A percentile compares a stretch with the other conserved stretches of the same genome.
These are phyloP conservation scores for Zelopaecilomyces penicillatus DNA, from an alignment of 2,329 filamentous ascomycete species.

Conservation along the genomic window DNA sequence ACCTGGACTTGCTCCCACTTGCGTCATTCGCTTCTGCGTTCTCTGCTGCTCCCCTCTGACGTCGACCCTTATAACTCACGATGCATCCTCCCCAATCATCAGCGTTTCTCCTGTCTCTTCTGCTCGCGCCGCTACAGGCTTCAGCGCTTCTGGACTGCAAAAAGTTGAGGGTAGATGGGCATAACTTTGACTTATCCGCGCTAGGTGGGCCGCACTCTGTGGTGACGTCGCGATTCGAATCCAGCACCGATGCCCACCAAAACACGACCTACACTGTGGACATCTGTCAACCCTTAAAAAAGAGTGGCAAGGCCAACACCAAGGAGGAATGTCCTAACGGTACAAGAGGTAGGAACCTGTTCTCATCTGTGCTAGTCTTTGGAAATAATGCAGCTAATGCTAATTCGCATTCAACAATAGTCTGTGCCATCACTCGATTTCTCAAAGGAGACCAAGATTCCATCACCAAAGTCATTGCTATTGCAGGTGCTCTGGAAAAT, in stretches of 20 bases:
- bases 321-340: conserved; percentile 58
- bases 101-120: conserved; percentile 27
- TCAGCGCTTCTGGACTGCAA: conserved; percentile 53
- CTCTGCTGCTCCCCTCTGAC: conserved; percentile 2
- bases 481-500: conserved; percentile 62
- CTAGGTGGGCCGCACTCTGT: conserved; percentile 63
- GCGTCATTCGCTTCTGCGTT: no score
- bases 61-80: conserved; percentile 4
- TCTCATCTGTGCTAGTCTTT: background rate
- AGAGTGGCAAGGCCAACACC: conserved; percentile 46
- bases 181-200: conserved; percentile 54
- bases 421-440: conserved; percentile 64
- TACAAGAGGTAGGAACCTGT: conserved; percentile 50
- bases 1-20: no score
- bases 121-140: conserved; percentile 28
- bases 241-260: conserved; percentile 38
- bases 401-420: conserved; percentile 20
- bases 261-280: conserved; percentile 81
- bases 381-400: background rate
- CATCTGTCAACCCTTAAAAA: conserved; percentile 60
- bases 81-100: conserved; percentile 34
- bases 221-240: conserved; percentile 46
- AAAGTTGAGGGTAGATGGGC: conserved; percentile 48
- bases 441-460: conserved; percentile 41
- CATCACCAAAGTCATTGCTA: conserved; percentile 54